These are phyloP conservation scores for Erythrophleum fordii DNA, from an alignment of 306 rosid genomes.

Conservation along the genomic window DNA sequence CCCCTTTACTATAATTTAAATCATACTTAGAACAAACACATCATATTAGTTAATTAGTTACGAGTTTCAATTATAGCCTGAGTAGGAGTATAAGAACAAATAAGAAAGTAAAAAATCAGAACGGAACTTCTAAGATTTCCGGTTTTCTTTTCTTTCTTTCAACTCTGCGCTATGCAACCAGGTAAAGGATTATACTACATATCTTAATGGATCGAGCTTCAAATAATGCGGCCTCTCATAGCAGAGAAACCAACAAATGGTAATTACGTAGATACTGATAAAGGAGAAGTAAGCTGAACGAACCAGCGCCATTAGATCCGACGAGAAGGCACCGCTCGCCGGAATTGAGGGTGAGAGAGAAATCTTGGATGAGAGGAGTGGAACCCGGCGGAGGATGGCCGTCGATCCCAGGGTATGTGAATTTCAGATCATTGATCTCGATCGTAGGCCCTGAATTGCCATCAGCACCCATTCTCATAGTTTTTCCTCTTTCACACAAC, in stretches of 20 bases:
- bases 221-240: neutral
- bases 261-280: neutral
- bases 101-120: neutral
- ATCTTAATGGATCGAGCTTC: neutral
- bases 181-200: neutral
- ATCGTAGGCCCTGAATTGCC: conserved; percentile 47
- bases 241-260: neutral
- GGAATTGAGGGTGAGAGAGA: conserved; percentile 68
- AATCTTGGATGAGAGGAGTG: conserved; percentile 76
- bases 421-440: conserved; percentile 64
- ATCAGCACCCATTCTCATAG: conserved; percentile 34
- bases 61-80: neutral
- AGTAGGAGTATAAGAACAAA: neutral
- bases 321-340: conserved; percentile 90
- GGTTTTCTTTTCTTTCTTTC: neutral
- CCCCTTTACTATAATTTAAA: neutral
- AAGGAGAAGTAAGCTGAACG: neutral
- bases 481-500: neutral
- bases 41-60: neutral
- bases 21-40: neutral
- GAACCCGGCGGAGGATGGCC: conserved; percentile 94
- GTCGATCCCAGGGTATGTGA: conserved; percentile 94
- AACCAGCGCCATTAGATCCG: conserved; percentile 98
- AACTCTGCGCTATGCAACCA: neutral
- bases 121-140: neutral